Percentiles rank a stretch among this genome's conserved stretches.
Evolutionary conservation across 345 rosid species (phyloP).

Genomic region (Trapa incisa): DNA sequence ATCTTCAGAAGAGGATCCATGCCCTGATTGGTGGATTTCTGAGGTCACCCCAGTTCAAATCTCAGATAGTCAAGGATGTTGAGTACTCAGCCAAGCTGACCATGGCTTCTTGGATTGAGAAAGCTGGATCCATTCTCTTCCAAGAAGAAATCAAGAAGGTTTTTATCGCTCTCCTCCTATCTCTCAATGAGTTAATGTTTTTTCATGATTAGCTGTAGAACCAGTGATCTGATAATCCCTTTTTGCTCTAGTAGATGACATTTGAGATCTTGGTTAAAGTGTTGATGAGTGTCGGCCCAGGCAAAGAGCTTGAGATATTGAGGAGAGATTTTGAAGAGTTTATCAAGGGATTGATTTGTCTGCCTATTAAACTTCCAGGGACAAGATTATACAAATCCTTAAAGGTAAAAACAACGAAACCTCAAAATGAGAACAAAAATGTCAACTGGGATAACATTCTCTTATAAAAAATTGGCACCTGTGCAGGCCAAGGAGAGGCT

Average conservation of each 20-base stretch:
- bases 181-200: background rate
- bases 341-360: conserved; percentile 81
- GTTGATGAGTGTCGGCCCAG: conserved; percentile 55
- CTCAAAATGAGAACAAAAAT: background rate
- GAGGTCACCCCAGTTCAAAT: conserved; percentile 66
- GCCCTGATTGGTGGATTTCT: conserved; percentile 63
- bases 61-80: conserved; percentile 45
- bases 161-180: conserved; percentile 1
- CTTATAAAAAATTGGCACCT: background rate
- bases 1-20: conserved; percentile 60
- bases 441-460: background rate
- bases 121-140: conserved; percentile 27
- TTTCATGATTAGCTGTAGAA: background rate
- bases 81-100: conserved; percentile 37
- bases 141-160: conserved; percentile 80
- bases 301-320: conserved; percentile 52
- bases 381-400: conserved; percentile 71
- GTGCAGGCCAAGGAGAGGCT: conserved; percentile 71
- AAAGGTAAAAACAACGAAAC: conserved; percentile 31
- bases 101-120: conserved; percentile 45
- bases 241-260: conserved; percentile 39
- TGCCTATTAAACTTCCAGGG: conserved; percentile 85
- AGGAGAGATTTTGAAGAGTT: conserved; percentile 70
- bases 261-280: conserved; percentile 63
- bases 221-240: background rate